Conservation (phyloP, 2,329 filamentous ascomycete genomes). For the Botryotinia convoluta region DNA sequence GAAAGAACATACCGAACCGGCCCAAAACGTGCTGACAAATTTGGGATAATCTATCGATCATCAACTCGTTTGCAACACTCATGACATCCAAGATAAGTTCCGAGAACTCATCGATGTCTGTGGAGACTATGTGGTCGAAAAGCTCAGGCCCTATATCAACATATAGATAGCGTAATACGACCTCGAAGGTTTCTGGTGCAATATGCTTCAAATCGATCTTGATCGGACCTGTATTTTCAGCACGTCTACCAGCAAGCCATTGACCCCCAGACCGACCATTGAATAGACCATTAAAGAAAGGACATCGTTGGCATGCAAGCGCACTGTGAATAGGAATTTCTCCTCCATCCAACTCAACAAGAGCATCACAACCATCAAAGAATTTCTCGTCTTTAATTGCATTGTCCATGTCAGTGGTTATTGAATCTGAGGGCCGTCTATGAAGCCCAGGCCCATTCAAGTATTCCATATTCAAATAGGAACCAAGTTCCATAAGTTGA, state of each 20-base stretch:
- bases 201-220: constrained; percentile 83
- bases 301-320: constrained; percentile 78
- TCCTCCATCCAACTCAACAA: constrained; percentile 75
- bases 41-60: constrained; percentile 88
- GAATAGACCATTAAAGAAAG: constrained; percentile 90
- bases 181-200: constrained; percentile 66
- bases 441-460: constrained; percentile 75
- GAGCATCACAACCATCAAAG: constrained; percentile 75
- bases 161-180: constrained; percentile 80
- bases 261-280: constrained; percentile 79
- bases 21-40: constrained; percentile 85
- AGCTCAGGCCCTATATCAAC: constrained; percentile 76
- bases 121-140: constrained; percentile 72
- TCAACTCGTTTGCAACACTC: constrained; percentile 86
- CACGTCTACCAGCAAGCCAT: constrained; percentile 75
- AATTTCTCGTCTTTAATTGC: constrained; percentile 69
- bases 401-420: constrained; percentile 67
- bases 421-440: constrained; percentile 58
- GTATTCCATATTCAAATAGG: constrained; percentile 64
- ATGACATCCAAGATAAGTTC: constrained; percentile 91
- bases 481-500: constrained; percentile 85
- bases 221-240: constrained; percentile 51
- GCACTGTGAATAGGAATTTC: constrained; percentile 73
- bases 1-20: constrained; percentile 58
- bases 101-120: constrained; percentile 77